Evolutionary conservation across 2,329 filamentous ascomycete genomes (phyloP), one percentile per base, ranked within the genome.

Genomic region (Lizonia empirigonia): DNA sequence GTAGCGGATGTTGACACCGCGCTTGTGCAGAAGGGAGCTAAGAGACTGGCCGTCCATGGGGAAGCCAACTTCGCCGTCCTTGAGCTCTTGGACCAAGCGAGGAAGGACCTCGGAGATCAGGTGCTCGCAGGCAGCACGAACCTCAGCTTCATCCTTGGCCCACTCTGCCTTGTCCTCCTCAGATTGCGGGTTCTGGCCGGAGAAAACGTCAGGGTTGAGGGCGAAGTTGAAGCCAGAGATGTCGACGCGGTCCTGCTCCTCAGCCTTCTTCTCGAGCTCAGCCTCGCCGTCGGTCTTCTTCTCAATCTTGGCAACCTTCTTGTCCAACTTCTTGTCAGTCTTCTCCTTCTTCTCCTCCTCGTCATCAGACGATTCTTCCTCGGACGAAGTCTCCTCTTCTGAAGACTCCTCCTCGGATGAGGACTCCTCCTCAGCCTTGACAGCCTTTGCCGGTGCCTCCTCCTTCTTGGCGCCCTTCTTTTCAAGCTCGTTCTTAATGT

Each of bases 1-100:
- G 73, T 99, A 99, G 67, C 95, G 85, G 56, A 97, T 83, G 77
- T 99, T 99, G 78, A 99, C 92, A 76, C 94, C 94, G 33, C 93
- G 90, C 81, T 96, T 96, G 80, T 99, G 94, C 69, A 99, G 81
- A 42, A 97, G 83, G 59, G 87, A 86, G 65, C 88, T 90, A 51
- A 99, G 80, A 16, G 93, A 97, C 67, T 89, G 85, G n/a, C 94
- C 94, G 65, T 99, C 95, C 91, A 97, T 97, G 10, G 94, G 94
- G 79, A 97, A 97, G 65, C 93, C 94, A 60, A 96, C 88, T 62
- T 99, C 93, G 6, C 91, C 92, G 60, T 96, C 90, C 69, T 89
- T 88, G 51, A 99, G 83, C 66, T 99, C 93, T 56, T 88, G 86
- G 50, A 97, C 76, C 50, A 99, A 81, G 48, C 88, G 85, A n/a